A percentile compares a stretch with the other conserved stretches of the same genome.
phyloP scores from a whole-genome alignment of 1,284 basidiomycete genomes.

The Cryptococcus maquisensis region DNA sequence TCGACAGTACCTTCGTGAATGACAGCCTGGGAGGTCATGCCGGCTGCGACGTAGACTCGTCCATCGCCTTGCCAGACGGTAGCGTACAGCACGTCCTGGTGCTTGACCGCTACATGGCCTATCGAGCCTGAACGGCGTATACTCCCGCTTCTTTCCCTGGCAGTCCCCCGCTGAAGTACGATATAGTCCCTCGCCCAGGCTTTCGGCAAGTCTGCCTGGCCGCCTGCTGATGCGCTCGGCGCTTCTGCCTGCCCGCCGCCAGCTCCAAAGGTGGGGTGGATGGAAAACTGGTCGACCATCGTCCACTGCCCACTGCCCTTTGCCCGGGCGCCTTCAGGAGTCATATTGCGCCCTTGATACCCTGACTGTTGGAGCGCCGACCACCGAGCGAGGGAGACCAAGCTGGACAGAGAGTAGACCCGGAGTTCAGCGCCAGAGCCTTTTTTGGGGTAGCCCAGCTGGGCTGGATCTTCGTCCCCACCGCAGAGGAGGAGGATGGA shows the following conservation, averaged over 20 bases:
- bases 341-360: conserved; percentile 11
- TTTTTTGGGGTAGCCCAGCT: conserved; percentile 8
- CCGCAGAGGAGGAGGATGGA: conserved; percentile 13
- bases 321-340: background rate
- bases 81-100: background rate
- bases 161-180: background rate
- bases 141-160: no score
- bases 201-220: background rate
- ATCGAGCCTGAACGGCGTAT: no score
- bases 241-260: no score
- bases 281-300: conserved; percentile 2
- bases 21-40: background rate
- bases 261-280: no score
- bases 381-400: conserved; percentile 13
- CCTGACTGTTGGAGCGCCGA: conserved; percentile 1
- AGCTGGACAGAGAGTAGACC: conserved; percentile 10
- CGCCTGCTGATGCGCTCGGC: background rate
- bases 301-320: conserved; percentile 4
- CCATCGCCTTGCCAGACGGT: background rate
- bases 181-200: conserved; percentile 4
- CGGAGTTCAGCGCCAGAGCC: conserved; percentile 8
- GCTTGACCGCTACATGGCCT: no score
- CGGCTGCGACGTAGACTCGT: conserved; percentile 4
- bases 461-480: conserved; percentile 7
- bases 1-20: conserved; percentile 3